phyloP scores from a whole-genome alignment of 306 rosid species.

The Lathyrus aphaca region DNA sequence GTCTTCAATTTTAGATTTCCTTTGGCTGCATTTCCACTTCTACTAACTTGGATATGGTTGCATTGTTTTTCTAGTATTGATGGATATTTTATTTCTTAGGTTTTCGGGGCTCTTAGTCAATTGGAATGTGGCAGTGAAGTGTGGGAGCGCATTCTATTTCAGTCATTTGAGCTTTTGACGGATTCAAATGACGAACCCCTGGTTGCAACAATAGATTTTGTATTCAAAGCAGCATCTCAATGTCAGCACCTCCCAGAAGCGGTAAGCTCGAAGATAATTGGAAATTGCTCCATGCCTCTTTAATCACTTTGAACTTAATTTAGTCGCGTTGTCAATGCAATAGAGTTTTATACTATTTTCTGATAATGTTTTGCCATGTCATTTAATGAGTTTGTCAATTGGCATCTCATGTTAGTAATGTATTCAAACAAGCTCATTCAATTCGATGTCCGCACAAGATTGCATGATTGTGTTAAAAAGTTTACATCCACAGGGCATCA shows the following conservation, averaged over 20 bases:
- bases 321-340: slow-evolving; percentile 18
- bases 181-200: slow-evolving; percentile 92
- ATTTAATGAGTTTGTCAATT: slow-evolving; percentile 30
- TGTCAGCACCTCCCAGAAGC: slow-evolving; percentile 99
- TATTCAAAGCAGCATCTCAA: slow-evolving; percentile 94
- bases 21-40: slow-evolving; percentile 16
- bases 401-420: slow-evolving; percentile 19
- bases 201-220: slow-evolving; percentile 77
- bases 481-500: neutral
- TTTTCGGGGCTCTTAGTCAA: slow-evolving; percentile 87
- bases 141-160: slow-evolving; percentile 87
- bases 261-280: slow-evolving; percentile 56
- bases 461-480: slow-evolving; percentile 13
- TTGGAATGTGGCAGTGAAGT: slow-evolving; percentile 94
- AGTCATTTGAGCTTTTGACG: slow-evolving; percentile 78
- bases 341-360: neutral
- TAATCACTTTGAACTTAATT: neutral
- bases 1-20: slow-evolving; percentile 17
- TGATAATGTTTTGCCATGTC: slow-evolving; percentile 26
- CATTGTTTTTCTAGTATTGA: slow-evolving; percentile 41
- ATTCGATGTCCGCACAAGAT: slow-evolving; percentile 1
- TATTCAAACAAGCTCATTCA: slow-evolving; percentile 29
- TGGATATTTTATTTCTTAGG: slow-evolving; percentile 52
- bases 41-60: slow-evolving; percentile 14
- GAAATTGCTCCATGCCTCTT: slow-evolving; percentile 38